phyloP scores from a whole-genome alignment of 2,329 filamentous ascomycete genomes.

The Arthrobotrys iridis region DNA sequence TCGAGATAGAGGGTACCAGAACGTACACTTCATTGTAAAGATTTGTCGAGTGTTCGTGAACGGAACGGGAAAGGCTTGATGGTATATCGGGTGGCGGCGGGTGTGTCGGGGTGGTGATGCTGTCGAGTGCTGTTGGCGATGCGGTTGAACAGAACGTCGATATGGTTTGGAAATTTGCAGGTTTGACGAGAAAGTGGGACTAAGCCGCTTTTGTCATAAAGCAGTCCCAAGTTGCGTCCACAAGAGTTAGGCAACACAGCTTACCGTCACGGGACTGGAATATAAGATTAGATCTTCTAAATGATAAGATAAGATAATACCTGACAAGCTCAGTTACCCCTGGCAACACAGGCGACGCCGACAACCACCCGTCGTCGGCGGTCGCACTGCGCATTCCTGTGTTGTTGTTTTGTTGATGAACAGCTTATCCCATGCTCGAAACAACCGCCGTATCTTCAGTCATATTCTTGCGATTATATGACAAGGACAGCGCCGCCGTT shows the following conservation, averaged over 20 bases:
- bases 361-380: constrained; percentile 12
- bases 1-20: not conserved
- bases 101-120: constrained; percentile 33
- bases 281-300: constrained; percentile 10
- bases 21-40: constrained; percentile 62
- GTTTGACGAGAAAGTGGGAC: constrained; percentile 13
- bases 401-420: constrained; percentile 49
- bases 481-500: not conserved
- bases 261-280: not conserved
- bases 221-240: constrained; percentile 25
- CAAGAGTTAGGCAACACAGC: not conserved
- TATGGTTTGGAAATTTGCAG: constrained; percentile 35
- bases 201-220: constrained; percentile 29
- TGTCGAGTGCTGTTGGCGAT: constrained; percentile 34
- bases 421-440: constrained; percentile 11
- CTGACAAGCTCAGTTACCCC: constrained; percentile 28
- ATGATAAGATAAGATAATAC: not conserved
- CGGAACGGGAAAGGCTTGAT: constrained; percentile 54
- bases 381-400: constrained; percentile 5
- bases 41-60: constrained; percentile 54
- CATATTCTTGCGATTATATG: not conserved
- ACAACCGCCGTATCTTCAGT: not conserved
- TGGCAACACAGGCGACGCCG: constrained; percentile 32
- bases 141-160: constrained; percentile 17
- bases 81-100: constrained; percentile 55